Base-by-base conservation (phyloP, 2,329 filamentous ascomycete genomes). In the Trichophyton equinum region DNA sequence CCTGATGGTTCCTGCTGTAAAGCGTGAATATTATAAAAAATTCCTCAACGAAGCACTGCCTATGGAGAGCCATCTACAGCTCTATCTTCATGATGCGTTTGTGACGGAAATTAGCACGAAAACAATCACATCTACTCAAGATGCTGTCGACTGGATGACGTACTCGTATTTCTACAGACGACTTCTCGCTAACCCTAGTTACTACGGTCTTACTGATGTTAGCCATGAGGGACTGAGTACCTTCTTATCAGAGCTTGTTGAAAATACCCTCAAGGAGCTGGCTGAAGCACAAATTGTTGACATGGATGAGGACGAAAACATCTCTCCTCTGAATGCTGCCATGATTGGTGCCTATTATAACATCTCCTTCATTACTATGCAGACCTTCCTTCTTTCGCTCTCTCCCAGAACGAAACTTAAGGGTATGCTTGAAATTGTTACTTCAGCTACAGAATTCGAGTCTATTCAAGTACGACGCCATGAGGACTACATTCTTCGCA, bases 291-390 rank as follows among this genome's bases (percentile, higher is more conserved):
- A 95, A 79, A 92, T 99, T 65, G 91, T 99, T 66, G 91, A 97
- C 68, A 83, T 96, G 57, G 92, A 97, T 65, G 91, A 96, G 70
- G 92, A 97, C 70, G 92, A 95, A 68, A 86, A 85, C 0, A 86
- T 97, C 51, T 83, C 88, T 18, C 91, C 94, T 13, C 83, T 96
- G 68, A 97, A 99, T 73, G 88, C 92, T 1, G 94, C 94, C 66
- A 96, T 96, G 89, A 97, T 99, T 70, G 91, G 89, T 8, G 91
- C 94, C 1, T 97, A 99, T 80, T 99, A 99, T 81, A 97, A 96
- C 75, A 96, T 99, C 70, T 96, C 92, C 4, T 97, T 96, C 77
- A 89, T 96, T 73, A 99, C 94, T 2, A 99, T 99, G 91, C 92
- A 99, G 76, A 99, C 94, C 0, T 92, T 99, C 80, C 79, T 99